phyloP scores from a whole-genome alignment of 2,329 filamentous ascomycete species.

The Trichophyton verrucosum region DNA sequence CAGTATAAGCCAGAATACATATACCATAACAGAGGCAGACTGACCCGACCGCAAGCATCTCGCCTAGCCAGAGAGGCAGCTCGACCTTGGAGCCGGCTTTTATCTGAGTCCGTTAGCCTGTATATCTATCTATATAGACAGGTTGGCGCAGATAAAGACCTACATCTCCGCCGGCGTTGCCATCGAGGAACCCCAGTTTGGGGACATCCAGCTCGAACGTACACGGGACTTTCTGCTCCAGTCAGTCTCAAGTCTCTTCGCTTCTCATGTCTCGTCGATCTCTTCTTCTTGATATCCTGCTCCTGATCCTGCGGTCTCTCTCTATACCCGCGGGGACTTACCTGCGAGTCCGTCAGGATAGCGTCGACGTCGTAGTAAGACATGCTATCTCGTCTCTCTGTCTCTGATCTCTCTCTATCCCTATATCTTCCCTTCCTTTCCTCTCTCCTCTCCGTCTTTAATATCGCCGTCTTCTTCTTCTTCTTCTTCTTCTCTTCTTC shows the following conservation, averaged over 20 bases:
- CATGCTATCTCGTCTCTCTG: constrained; percentile 18
- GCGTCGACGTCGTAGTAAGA: constrained; percentile 38
- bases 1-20: background rate
- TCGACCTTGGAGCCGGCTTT: constrained; percentile 68
- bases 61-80: constrained; percentile 85
- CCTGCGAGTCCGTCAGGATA: constrained; percentile 36
- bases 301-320: too few relatives aligned
- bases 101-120: constrained; percentile 43
- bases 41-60: constrained; percentile 64
- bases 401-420: background rate
- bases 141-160: constrained; percentile 9
- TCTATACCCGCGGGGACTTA: constrained; percentile 10
- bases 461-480: background rate
- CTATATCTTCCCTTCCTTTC: background rate
- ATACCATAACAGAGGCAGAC: background rate
- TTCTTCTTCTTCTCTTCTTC: background rate
- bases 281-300: too few relatives aligned
- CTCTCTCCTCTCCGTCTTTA: background rate
- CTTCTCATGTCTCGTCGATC: too few relatives aligned
- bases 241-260: background rate
- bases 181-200: constrained; percentile 78
- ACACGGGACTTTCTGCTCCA: constrained; percentile 76
- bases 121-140: background rate
- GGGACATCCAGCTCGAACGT: constrained; percentile 86
- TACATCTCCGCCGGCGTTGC: constrained; percentile 55